These are phyloP conservation scores for Eucommia ulmoides DNA, from an alignment of 257 asterid species.

Conservation along the genomic window DNA sequence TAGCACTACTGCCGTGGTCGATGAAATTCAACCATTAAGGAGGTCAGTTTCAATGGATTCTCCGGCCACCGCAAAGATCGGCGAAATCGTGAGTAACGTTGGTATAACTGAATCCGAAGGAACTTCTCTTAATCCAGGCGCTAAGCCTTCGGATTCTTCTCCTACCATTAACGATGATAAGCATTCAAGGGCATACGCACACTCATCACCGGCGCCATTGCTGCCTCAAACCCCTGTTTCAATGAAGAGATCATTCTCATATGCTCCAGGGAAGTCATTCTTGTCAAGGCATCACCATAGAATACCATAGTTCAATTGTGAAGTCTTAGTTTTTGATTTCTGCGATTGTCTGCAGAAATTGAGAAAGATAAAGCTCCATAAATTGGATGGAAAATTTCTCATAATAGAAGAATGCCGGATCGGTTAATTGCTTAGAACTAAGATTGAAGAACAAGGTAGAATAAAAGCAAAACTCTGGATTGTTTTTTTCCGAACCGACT, in stretches of 20 bases:
- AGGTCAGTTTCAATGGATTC: constrained; percentile 8
- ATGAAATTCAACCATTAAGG: not conserved
- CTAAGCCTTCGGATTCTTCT: constrained; percentile 1
- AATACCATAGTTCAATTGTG: not conserved
- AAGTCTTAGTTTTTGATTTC: no score
- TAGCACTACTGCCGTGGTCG: not conserved
- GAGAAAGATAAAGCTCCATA: no score
- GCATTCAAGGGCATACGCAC: no score
- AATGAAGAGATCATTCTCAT: constrained; percentile 11
- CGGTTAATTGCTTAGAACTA: no score
- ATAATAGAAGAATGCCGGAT: no score
- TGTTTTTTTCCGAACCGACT: no score
- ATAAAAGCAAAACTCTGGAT: no score
- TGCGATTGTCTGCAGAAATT: no score
- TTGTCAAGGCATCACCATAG: not conserved
- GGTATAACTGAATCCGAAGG: constrained; percentile 1
- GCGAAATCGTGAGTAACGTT: not conserved
- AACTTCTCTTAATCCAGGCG: not conserved
- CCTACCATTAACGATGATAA: no score
- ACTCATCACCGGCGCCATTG: no score
- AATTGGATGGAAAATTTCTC: no score
- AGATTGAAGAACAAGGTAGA: no score
- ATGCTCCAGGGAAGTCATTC: constrained; percentile 6
- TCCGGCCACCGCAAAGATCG: constrained; percentile 3
- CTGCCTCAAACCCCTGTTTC: constrained; percentile 4